Conservation (phyloP, 495 filamentous ascomycete genomes). For the Neurospora sp. region DNA sequence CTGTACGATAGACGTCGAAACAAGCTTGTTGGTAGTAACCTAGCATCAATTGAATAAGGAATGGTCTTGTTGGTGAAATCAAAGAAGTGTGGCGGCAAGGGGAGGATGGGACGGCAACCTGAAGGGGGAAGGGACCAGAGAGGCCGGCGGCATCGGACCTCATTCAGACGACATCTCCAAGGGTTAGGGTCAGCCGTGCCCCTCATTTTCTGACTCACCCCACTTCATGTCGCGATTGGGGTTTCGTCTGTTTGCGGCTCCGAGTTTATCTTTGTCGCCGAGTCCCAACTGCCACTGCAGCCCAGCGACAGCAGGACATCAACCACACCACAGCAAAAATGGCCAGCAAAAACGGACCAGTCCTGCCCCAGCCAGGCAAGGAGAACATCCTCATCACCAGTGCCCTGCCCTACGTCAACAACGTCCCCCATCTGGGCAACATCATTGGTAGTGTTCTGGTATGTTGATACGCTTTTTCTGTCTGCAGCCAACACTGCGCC, state of each 20-base stretch:
- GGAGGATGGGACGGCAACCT: not conserved
- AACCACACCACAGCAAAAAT: not conserved
- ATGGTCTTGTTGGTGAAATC: not conserved
- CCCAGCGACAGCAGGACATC: not conserved
- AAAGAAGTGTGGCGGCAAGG: not conserved
- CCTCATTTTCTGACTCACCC: not conserved
- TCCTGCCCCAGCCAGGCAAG: constrained; percentile 38
- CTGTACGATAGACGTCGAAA: not conserved
- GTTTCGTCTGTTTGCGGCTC: not conserved
- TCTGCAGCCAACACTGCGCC: not conserved
- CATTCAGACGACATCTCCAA: not conserved
- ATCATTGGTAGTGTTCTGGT: constrained; percentile 80
- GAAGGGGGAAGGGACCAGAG: not conserved
- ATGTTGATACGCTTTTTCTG: not conserved
- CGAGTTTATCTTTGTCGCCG: not conserved
- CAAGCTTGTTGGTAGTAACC: not conserved
- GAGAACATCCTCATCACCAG: constrained; percentile 51
- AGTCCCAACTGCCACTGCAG: not conserved
- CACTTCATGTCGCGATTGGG: not conserved
- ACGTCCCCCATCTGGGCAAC: constrained; percentile 92
- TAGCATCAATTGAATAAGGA: not conserved
- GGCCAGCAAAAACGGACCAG: constrained; percentile 2
- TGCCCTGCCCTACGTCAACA: constrained; percentile 85
- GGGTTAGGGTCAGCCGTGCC: not conserved
- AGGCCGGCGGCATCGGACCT: not conserved